phyloP scores from a whole-genome alignment of 2,329 filamentous ascomycete genomes.

The Trichoderma lentiforme region DNA sequence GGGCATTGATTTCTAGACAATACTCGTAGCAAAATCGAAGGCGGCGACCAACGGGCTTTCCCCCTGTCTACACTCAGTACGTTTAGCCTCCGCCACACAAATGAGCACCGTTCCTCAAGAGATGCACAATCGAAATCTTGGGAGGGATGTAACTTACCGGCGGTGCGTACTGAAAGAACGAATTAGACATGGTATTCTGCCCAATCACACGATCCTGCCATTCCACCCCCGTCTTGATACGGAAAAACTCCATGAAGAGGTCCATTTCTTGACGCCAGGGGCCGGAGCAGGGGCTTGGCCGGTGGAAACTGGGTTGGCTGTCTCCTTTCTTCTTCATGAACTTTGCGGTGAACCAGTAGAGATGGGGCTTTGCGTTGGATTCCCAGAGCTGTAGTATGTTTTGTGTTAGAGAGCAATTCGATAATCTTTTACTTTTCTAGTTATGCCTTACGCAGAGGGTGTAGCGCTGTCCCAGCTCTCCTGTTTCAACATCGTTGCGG shows the following conservation, averaged over 20 bases:
- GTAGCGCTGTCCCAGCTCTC: slow-evolving; percentile 56
- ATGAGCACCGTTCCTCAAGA: background rate
- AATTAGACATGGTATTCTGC: slow-evolving; percentile 30
- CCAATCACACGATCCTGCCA: slow-evolving; percentile 55
- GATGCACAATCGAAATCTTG: background rate
- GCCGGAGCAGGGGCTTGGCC: slow-evolving; percentile 38
- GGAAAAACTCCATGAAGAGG: slow-evolving; percentile 57
- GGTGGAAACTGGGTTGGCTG: slow-evolving; percentile 35
- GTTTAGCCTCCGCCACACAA: background rate
- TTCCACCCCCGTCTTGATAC: slow-evolving; percentile 51
- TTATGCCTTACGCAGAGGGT: slow-evolving; percentile 52
- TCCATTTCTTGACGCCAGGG: slow-evolving; percentile 44
- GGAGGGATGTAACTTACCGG: slow-evolving; percentile 34
- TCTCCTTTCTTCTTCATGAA: slow-evolving; percentile 42
- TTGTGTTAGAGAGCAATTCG: background rate
- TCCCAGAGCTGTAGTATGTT: slow-evolving; percentile 59
- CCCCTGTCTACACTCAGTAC: slow-evolving; percentile 29
- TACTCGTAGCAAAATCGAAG: slow-evolving; percentile 33
- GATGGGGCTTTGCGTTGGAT: slow-evolving; percentile 54
- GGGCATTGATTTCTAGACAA: slow-evolving; percentile 34
- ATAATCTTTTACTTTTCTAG: background rate
- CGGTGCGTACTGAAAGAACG: slow-evolving; percentile 44
- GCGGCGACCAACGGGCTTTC: slow-evolving; percentile 38
- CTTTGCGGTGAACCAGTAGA: slow-evolving; percentile 60
- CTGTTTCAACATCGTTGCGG: slow-evolving; percentile 44